phyloP scores from a whole-genome alignment of 2,329 filamentous ascomycete genomes.

The Phialophora verrucosa region DNA sequence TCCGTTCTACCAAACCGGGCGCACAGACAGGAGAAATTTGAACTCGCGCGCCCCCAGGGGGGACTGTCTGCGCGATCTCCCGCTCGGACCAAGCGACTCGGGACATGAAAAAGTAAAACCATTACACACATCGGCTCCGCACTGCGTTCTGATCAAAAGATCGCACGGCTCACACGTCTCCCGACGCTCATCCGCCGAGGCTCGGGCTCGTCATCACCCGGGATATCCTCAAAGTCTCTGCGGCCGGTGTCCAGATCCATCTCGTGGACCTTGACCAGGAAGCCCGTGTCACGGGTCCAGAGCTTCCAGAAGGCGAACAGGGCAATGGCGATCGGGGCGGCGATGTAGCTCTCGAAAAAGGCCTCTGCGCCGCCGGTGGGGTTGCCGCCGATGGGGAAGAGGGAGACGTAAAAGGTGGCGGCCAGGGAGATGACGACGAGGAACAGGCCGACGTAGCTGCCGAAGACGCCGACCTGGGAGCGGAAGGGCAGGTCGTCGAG shows the following conservation, averaged over 20 bases:
- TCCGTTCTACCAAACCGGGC: no score
- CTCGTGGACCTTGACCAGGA: conserved; percentile 26
- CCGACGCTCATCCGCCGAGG: conserved; percentile 28
- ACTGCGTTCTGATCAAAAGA: conserved; percentile 21
- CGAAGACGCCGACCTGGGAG: conserved; percentile 77
- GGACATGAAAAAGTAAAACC: no score
- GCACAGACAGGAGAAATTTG: no score
- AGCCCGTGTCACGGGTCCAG: conserved; percentile 22
- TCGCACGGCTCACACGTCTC: conserved; percentile 23
- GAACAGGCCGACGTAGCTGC: conserved; percentile 78
- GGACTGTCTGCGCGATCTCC: no score
- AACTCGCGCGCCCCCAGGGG: no score
- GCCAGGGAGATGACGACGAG: conserved; percentile 62
- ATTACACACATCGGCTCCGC: no score
- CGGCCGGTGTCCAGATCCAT: conserved; percentile 73
- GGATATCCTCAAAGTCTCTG: conserved; percentile 59
- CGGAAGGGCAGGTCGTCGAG: conserved; percentile 79
- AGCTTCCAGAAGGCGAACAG: conserved; percentile 57
- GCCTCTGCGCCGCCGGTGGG: conserved; percentile 57
- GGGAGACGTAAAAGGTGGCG: conserved; percentile 87
- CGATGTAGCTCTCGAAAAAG: conserved; percentile 72
- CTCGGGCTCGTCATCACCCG: conserved; percentile 16
- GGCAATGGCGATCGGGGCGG: conserved; percentile 60
- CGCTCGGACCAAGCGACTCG: no score
- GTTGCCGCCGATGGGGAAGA: conserved; percentile 68